Evolutionary conservation across 495 filamentous ascomycete species (phyloP), one percentile per base, ranked within the genome.

Genomic region (Penicillium arizonense): DNA sequence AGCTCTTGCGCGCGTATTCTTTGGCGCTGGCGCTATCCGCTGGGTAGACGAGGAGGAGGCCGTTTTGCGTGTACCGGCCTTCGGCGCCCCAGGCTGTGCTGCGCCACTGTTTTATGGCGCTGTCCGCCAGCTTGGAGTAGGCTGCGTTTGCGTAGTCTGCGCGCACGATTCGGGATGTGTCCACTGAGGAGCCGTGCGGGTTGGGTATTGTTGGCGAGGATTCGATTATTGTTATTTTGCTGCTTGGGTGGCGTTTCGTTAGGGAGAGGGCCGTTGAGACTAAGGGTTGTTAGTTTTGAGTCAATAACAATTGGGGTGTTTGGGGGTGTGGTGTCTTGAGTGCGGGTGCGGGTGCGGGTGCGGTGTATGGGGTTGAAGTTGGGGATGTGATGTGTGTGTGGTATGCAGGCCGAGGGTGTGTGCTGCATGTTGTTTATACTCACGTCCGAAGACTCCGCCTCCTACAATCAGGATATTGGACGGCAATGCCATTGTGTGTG

Each of bases 131-230:
- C 8, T 72, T 66, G 10, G 87, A 77, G 66, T 97, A 96, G 2
- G 79, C 81, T 3, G 80, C 71, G 64, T 89, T 79, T 3, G 84
- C 78, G 65, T 96, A 96, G 74, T 96, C 91, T 34, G 90, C 75
- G 23, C 92, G 81, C 52, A 97, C 78, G 59, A 92, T 89, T 44
- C 88, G 85, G 16, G 87, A 89, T 36, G 77, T 81, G 74, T 93
- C 90, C 59, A 89, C 81, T 44, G 83, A 88, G 24, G 87, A 80
- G 50, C 83, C 82, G 58, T 91, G 81, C 3, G 82, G 82, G 52
- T 86, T 79, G 23, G 87, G 86, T 67, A 89, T 88, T n/a, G 80
- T 75, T 48, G 72, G 54, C 1, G 80, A 80, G 20, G 86, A 76
- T 68, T 92, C 89, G 42, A 94, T 61, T 46, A 94, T 53, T 10